Percentiles rank a stretch among this genome's conserved stretches.
phyloP scores from a whole-genome alignment of 106 monocot genomes.

The Dactylorhiza incarnata region DNA sequence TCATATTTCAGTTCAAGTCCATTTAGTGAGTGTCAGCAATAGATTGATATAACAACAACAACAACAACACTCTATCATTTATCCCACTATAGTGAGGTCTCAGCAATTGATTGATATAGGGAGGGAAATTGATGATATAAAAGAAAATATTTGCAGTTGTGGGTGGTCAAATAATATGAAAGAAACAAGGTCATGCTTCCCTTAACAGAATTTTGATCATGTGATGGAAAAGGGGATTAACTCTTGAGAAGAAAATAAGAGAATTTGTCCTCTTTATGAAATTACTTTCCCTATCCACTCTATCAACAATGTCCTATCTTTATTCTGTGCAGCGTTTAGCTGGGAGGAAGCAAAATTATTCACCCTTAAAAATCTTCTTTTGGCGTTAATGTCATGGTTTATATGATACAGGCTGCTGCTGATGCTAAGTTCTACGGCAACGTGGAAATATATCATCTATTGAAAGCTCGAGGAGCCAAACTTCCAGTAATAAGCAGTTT shows the following conservation, averaged over 20 bases:
- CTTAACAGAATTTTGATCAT: background rate
- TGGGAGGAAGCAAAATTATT: background rate
- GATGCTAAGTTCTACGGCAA: conserved; percentile 26
- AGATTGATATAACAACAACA: too few species aligned
- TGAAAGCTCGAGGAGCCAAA: conserved; percentile 25
- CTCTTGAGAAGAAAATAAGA: background rate
- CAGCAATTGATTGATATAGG: background rate
- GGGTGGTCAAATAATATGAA: background rate
- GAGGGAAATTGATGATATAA: background rate
- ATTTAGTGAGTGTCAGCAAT: too few species aligned
- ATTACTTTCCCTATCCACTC: background rate
- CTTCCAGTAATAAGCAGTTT: conserved; percentile 1
- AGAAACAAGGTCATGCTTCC: background rate
- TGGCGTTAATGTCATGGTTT: background rate
- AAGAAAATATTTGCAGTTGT: background rate
- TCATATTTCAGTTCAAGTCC: too few species aligned
- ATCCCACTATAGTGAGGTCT: too few species aligned
- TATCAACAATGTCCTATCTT: background rate
- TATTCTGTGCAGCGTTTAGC: background rate
- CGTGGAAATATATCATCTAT: conserved; percentile 17
- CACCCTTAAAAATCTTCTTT: background rate
- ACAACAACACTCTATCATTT: too few species aligned
- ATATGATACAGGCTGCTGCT: conserved; percentile 16
- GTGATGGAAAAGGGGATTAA: background rate
- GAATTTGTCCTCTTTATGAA: background rate